phyloP scores from a whole-genome alignment of 2,329 filamentous ascomycete genomes.

The Diaporthe longicolla region DNA sequence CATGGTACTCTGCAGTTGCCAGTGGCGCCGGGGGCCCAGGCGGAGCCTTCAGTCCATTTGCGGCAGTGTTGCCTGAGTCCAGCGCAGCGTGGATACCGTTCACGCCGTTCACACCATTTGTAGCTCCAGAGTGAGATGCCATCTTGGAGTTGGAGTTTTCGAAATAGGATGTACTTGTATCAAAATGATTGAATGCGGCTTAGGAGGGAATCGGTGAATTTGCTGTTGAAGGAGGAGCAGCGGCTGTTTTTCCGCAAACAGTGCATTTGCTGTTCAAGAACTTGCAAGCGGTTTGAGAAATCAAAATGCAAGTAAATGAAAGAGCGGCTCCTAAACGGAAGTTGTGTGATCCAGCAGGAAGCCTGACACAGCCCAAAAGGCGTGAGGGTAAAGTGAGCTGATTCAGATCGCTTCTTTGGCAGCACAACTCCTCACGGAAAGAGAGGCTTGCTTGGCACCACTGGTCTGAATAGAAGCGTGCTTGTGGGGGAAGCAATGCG shows the following conservation, averaged over 20 bases:
- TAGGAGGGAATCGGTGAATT: no score
- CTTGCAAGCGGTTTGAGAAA: no score
- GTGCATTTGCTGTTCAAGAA: no score
- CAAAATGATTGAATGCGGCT: no score
- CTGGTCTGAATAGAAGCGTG: neutral
- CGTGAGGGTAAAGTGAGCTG: neutral
- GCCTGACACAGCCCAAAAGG: neutral
- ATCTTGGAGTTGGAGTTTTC: neutral
- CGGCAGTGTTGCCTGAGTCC: slow-evolving; percentile 5
- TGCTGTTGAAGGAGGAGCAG: no score
- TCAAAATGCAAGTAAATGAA: no score
- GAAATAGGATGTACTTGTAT: neutral
- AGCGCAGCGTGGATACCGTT: slow-evolving; percentile 1
- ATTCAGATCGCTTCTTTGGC: neutral
- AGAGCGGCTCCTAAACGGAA: no score
- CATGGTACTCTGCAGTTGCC: slow-evolving; percentile 43
- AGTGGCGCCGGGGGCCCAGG: slow-evolving; percentile 40
- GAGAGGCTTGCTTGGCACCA: neutral
- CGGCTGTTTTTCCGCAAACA: no score
- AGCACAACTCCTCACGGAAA: neutral
- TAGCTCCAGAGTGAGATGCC: neutral
- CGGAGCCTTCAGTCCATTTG: slow-evolving; percentile 40
- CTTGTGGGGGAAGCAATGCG: neutral
- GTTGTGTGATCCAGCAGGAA: no score
- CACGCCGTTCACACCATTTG: slow-evolving; percentile 11